Evolutionary conservation across 1,284 basidiomycete species (phyloP).

Genomic region (Apiotrichum sp.): DNA sequence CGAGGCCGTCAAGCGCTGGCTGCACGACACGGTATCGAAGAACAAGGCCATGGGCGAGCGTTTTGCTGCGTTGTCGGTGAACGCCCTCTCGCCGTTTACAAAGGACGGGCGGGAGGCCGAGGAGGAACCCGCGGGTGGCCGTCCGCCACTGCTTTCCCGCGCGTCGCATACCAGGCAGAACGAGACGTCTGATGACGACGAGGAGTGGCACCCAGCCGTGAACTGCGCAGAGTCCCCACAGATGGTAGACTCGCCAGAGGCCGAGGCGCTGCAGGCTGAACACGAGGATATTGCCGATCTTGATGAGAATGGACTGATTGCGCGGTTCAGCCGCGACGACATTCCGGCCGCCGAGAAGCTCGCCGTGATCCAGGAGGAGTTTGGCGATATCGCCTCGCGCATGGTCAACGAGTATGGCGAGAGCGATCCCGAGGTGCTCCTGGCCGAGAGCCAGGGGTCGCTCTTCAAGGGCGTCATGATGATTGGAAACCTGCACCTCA

Average conservation of each 20-base stretch:
- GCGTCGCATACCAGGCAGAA: neutral
- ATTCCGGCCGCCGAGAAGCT: constrained; percentile 39
- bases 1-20: constrained; percentile 21
- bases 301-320: neutral
- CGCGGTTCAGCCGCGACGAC: constrained; percentile 12
- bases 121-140: too few relatives aligned
- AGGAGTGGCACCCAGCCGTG: neutral
- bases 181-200: neutral
- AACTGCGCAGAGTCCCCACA: neutral
- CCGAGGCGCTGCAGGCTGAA: neutral
- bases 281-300: neutral
- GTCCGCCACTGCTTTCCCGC: neutral
- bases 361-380: constrained; percentile 41
- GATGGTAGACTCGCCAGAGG: neutral
- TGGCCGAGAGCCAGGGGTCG: constrained; percentile 54
- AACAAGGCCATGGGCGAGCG: neutral
- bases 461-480: constrained; percentile 52
- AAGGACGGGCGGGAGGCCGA: neutral
- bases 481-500: constrained; percentile 60
- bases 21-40: constrained; percentile 15
- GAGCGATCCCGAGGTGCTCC: constrained; percentile 51
- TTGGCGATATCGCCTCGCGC: constrained; percentile 43
- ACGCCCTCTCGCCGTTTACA: constrained; percentile 18
- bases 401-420: constrained; percentile 52
- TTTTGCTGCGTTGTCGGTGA: constrained; percentile 26